A percentile compares a stretch with the other conserved stretches of the same genome.
Conservation (phyloP, 23 red algal species). For the Chondrus crispus region DNA sequence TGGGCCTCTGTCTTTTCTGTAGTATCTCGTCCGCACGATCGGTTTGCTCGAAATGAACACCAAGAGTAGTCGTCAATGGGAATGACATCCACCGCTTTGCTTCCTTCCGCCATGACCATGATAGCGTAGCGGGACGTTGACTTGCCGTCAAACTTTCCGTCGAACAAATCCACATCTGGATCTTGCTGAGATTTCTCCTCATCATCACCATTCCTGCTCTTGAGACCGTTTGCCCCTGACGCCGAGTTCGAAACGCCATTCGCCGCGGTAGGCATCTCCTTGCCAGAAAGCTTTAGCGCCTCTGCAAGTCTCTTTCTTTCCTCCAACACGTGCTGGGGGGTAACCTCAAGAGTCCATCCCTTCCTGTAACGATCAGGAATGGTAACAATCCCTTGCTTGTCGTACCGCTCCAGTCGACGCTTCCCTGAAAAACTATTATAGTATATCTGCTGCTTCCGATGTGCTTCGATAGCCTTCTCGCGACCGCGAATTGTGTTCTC, state of each 20-base stretch:
- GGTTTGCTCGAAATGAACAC: conserved; percentile 48
- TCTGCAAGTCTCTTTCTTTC: neutral
- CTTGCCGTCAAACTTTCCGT: conserved; percentile 38
- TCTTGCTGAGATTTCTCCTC: neutral
- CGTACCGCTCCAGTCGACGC: conserved; percentile 4
- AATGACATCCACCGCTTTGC: conserved; percentile 25
- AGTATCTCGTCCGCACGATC: neutral
- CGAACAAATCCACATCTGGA: conserved; percentile 18
- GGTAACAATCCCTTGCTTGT: conserved; percentile 31
- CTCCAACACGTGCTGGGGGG: neutral
- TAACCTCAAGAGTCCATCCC: conserved; percentile 39
- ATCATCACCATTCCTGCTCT: neutral
- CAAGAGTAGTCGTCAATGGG: conserved; percentile 27
- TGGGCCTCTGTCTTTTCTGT: neutral
- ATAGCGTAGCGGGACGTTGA: conserved; percentile 32
- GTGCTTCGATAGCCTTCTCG: conserved; percentile 6
- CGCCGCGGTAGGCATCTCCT: neutral
- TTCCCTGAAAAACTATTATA: conserved; percentile 12
- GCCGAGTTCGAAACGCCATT: neutral
- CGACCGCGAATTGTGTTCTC: conserved; percentile 19
- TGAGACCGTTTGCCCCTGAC: neutral
- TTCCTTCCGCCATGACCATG: conserved; percentile 42
- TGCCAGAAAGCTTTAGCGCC: too few relatives aligned
- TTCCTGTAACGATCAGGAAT: conserved; percentile 2
- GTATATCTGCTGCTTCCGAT: conserved; percentile 26